Evolutionary conservation across 192 early-diverging fungal species (phyloP), one percentile per base, ranked within the genome.

Genomic region (Paraglomus brasilianum): DNA sequence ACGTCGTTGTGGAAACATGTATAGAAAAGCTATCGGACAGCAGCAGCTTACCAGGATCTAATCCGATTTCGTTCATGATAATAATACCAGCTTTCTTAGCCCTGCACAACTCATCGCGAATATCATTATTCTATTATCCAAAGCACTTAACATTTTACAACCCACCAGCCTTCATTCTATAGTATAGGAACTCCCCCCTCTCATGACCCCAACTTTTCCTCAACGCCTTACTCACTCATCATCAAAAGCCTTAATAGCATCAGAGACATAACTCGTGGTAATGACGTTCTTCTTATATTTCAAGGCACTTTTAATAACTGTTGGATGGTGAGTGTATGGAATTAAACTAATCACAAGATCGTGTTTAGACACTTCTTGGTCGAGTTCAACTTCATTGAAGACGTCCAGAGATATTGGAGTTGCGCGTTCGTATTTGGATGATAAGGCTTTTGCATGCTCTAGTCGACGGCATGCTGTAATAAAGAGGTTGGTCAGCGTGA

Each of bases 41-140:
- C n/a, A n/a, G n/a, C n/a, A n/a, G n/a, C 15, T 53, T 53, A 68
- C 66, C 85, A 39, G 97, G 97, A 84, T 99, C 97, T 43, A 99
- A 81, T 56, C 97, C 97, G 73, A 99, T 94, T 83, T 99, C 97
- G 81, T 99, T 99, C 85, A 99, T 87, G 74, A 96, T 85, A 71
- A 89, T 91, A 69, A 99, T 80, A 60, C 92, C 93, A 21, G 91
- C 90, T 49, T 87, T 81, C 81, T 91, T 91, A 51, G 93, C 94
- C 39, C 89, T 91, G 74, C 56, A 24, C 51, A 66, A 46, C n/a
- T n/a, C n/a, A n/a, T n/a, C n/a, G 17, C 48, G 43, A 45, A 59
- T 5, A 59, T 36, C 13, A 64, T 39, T 5, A 21, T 40, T 46
- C 44, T 11, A 38, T 45, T 44, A 55, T 15, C 43, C 30, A 17